Conservation (phyloP, 768 basidiomycete species). For the Lentinula aciculospora region DNA sequence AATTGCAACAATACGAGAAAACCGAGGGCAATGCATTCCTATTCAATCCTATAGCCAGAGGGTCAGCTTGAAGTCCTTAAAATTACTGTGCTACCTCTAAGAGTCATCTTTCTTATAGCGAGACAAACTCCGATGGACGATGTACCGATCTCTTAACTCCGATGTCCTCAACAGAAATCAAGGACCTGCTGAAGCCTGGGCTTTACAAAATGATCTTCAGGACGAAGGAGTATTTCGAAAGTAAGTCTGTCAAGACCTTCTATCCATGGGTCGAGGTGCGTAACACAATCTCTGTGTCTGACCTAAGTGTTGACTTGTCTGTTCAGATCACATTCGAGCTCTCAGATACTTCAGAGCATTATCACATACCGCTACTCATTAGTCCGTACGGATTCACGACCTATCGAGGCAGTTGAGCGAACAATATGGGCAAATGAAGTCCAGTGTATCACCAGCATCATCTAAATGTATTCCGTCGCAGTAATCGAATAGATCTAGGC, state of each 20-base stretch:
- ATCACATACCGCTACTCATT: conserved; percentile 88
- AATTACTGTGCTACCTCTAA: not conserved
- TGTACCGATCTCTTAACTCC: conserved; percentile 71
- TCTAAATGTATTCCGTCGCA: conserved; percentile 6
- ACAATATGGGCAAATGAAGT: not conserved
- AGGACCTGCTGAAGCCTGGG: conserved; percentile 44
- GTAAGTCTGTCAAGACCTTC: conserved; percentile 59
- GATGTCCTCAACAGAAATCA: conserved; percentile 36
- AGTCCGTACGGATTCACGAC: conserved; percentile 92
- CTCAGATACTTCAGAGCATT: conserved; percentile 69
- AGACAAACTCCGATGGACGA: conserved; percentile 79
- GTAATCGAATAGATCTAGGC: not conserved
- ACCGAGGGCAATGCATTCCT: conserved; percentile 30
- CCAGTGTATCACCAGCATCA: not conserved
- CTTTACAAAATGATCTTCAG: conserved; percentile 84
- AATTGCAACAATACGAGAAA: conserved; percentile 47
- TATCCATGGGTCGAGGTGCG: conserved; percentile 89
- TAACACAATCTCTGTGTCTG: not conserved
- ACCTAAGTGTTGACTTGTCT: conserved; percentile 9
- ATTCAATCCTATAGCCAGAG: conserved; percentile 51
- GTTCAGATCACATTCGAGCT: conserved; percentile 74
- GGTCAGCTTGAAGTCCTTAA: conserved; percentile 36
- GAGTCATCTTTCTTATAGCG: conserved; percentile 31
- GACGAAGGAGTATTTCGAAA: conserved; percentile 77
- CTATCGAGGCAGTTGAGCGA: conserved; percentile 75